phyloP scores from a whole-genome alignment of 2,329 filamentous ascomycete species.

The Stachybotrys chlorohalonatus region DNA sequence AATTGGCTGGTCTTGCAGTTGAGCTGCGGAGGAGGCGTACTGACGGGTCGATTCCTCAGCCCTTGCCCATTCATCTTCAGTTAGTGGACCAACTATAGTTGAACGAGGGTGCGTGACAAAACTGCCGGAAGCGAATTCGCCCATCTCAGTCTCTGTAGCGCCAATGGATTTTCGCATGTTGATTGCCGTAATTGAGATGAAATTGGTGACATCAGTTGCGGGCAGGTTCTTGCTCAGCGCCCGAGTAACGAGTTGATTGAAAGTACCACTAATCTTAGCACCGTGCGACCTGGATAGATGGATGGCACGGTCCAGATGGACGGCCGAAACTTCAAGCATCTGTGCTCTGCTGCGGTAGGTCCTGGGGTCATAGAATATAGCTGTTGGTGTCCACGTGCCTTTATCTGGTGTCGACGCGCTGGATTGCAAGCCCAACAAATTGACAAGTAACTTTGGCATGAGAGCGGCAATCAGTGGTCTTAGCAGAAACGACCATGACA shows the following conservation, averaged over 20 bases:
- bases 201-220: conserved; percentile 10
- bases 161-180: conserved; percentile 13
- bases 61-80: conserved; percentile 10
- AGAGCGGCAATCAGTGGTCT: conserved; percentile 7
- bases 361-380: conserved; percentile 6
- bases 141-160: conserved; percentile 8
- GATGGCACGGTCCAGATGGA: conserved; percentile 4
- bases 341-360: conserved; percentile 7
- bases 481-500: conserved; percentile 14
- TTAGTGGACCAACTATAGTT: conserved; percentile 3
- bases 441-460: conserved; percentile 8
- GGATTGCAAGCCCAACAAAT: conserved; percentile 7
- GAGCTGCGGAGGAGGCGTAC: conserved; percentile 6
- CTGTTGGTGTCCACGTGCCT: conserved; percentile 10
- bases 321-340: conserved; percentile 7
- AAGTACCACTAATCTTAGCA: conserved; percentile 10
- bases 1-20: conserved; percentile 10
- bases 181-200: conserved; percentile 12
- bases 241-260: conserved; percentile 10
- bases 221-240: conserved; percentile 10
- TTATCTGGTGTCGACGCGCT: conserved; percentile 5
- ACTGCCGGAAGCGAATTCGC: conserved; percentile 7
- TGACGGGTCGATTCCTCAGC: conserved; percentile 6
- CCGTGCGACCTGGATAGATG: conserved; percentile 6
- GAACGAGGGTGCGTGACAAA: conserved; percentile 7